phyloP scores from a whole-genome alignment of 805 yeast genomes.

The Saccharomycopsis selenospora region DNA sequence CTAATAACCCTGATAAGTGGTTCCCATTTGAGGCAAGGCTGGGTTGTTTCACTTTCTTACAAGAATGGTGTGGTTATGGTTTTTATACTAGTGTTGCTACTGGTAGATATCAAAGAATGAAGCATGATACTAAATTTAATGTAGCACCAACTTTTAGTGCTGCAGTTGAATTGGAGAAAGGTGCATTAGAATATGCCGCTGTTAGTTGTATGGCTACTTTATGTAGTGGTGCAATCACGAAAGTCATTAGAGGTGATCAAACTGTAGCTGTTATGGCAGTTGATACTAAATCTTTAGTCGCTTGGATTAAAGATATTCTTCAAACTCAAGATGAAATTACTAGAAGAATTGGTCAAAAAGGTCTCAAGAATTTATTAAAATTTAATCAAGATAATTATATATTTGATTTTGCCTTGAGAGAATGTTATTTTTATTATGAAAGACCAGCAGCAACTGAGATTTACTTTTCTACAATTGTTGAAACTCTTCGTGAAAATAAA shows the following conservation, averaged over 20 bases:
- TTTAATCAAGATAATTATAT: constrained; percentile 51
- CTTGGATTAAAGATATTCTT: constrained; percentile 77
- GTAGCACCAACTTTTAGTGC: constrained; percentile 26
- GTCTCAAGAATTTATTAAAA: constrained; percentile 59
- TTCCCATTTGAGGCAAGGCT: constrained; percentile 83
- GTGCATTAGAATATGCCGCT: constrained; percentile 62
- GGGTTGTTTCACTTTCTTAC: constrained; percentile 72
- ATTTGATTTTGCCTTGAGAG: constrained; percentile 53
- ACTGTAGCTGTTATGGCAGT: constrained; percentile 53
- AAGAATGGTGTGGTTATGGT: constrained; percentile 95
- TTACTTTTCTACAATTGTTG: constrained; percentile 67
- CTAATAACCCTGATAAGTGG: constrained; percentile 44
- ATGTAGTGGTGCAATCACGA: constrained; percentile 65
- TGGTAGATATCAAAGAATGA: constrained; percentile 57
- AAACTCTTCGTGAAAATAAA: constrained; percentile 47
- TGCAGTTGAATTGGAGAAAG: constrained; percentile 30
- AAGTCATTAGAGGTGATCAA: constrained; percentile 39
- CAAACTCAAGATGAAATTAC: constrained; percentile 39
- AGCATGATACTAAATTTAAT: constrained; percentile 32
- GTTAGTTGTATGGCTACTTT: constrained; percentile 79
- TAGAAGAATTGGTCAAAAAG: constrained; percentile 58
- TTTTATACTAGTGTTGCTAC: constrained; percentile 50
- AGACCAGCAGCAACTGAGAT: constrained; percentile 48
- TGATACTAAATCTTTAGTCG: constrained; percentile 57
- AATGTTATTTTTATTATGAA: constrained; percentile 57